Conservation (phyloP, 495 filamentous ascomycete species). For the Xylaria sp. region DNA sequence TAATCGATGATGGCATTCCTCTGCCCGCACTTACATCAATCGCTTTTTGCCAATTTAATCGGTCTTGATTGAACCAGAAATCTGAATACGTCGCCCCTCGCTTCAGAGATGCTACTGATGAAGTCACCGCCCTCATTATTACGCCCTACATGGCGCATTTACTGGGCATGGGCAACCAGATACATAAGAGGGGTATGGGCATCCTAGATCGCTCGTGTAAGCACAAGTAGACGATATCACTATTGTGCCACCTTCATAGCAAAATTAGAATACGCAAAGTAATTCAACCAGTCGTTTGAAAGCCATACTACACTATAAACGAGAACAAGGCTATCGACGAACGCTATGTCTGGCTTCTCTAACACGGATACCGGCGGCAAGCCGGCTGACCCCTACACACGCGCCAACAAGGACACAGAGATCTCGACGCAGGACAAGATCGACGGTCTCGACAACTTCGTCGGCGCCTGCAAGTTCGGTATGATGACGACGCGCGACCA, state of each 20-base stretch:
- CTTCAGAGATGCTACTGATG: constrained; percentile 3
- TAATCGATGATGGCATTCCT: constrained; percentile 18
- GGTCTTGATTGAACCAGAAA: neutral
- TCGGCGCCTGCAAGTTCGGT: constrained; percentile 77
- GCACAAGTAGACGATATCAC: neutral
- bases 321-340: neutral
- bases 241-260: neutral
- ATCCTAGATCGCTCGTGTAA: neutral
- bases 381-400: constrained; percentile 79
- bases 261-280: neutral
- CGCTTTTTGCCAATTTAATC: neutral
- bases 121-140: constrained; percentile 1
- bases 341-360: constrained; percentile 51
- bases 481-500: constrained; percentile 73
- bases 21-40: neutral
- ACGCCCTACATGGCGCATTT: neutral
- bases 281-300: neutral
- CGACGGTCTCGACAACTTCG: constrained; percentile 73
- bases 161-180: neutral
- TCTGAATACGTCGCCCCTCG: neutral
- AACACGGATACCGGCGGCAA: constrained; percentile 66
- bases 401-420: constrained; percentile 69
- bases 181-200: neutral
- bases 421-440: constrained; percentile 77
- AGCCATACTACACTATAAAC: constrained; percentile 2